Conservation (phyloP, 139 green algal species). For the Volvox reticuliferus region DNA sequence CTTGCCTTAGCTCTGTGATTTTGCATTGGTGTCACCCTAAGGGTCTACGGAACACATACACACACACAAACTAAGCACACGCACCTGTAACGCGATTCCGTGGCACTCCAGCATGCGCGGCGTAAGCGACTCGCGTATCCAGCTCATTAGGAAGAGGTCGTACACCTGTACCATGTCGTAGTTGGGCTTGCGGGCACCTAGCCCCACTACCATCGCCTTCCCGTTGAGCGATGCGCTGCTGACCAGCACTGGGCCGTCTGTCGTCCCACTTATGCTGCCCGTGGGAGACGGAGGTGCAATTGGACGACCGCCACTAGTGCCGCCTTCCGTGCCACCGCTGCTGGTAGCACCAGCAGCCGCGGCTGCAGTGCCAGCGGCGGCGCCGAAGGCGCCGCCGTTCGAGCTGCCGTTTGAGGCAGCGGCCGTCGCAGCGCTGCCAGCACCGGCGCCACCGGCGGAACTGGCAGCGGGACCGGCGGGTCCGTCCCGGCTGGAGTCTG, state of each 20-base stretch:
- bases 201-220: neutral
- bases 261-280: neutral
- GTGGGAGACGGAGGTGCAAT: neutral
- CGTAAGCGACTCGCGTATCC: slow-evolving; percentile 26
- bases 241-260: neutral
- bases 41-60: neutral
- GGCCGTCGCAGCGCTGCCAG: neutral
- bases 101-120: slow-evolving; percentile 40
- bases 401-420: neutral
- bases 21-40: too few species aligned
- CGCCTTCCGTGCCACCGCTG: neutral
- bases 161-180: slow-evolving; percentile 16
- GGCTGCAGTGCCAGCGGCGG: neutral
- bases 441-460: neutral
- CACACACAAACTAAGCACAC: neutral
- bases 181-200: slow-evolving; percentile 3
- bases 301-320: neutral
- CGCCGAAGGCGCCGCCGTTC: neutral
- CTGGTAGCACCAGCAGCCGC: neutral
- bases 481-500: neutral
- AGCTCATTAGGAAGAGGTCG: slow-evolving; percentile 40
- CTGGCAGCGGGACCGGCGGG: neutral
- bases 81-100: neutral
- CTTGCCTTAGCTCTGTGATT: too few species aligned
- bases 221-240: neutral